phyloP scores from a whole-genome alignment of 2,329 filamentous ascomycete species.

The Corniculantispora saksenae region DNA sequence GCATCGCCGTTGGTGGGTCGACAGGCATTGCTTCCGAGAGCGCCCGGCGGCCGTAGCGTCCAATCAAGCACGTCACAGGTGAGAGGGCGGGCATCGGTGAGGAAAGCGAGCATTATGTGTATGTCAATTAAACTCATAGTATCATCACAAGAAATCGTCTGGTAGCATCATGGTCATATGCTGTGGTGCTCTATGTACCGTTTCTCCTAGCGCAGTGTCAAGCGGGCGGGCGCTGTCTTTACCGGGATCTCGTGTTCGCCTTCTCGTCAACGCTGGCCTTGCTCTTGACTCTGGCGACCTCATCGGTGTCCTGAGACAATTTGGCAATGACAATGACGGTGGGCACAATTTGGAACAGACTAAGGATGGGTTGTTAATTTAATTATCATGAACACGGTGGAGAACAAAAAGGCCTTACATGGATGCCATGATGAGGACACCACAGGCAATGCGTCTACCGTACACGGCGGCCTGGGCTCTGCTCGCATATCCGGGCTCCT shows the following conservation, averaged over 20 bases:
- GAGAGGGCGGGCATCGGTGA: background rate
- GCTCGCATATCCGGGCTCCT: conserved; percentile 15
- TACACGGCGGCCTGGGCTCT: conserved; percentile 14
- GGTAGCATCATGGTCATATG: background rate
- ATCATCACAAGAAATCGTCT: conserved; percentile 12
- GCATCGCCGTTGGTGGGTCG: conserved; percentile 10
- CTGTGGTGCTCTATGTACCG: conserved; percentile 11
- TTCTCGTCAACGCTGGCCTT: conserved; percentile 13
- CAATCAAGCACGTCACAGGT: conserved; percentile 1
- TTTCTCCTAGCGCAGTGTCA: background rate
- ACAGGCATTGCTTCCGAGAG: background rate
- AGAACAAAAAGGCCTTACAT: background rate
- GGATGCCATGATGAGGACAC: conserved; percentile 18
- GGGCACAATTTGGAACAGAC: conserved; percentile 16
- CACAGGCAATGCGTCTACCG: conserved; percentile 12
- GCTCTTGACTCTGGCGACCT: conserved; percentile 1
- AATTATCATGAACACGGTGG: too few relatives aligned
- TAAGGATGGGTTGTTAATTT: background rate
- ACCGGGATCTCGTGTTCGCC: background rate
- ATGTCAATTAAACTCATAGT: conserved; percentile 12
- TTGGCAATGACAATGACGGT: conserved; percentile 14
- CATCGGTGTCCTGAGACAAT: conserved; percentile 13
- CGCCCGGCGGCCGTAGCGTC: background rate
- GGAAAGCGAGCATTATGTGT: background rate
- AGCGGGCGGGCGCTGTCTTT: background rate